Evolutionary conservation across 176 grass and related monocot species (phyloP).

Genomic region (Lolium rigidum): DNA sequence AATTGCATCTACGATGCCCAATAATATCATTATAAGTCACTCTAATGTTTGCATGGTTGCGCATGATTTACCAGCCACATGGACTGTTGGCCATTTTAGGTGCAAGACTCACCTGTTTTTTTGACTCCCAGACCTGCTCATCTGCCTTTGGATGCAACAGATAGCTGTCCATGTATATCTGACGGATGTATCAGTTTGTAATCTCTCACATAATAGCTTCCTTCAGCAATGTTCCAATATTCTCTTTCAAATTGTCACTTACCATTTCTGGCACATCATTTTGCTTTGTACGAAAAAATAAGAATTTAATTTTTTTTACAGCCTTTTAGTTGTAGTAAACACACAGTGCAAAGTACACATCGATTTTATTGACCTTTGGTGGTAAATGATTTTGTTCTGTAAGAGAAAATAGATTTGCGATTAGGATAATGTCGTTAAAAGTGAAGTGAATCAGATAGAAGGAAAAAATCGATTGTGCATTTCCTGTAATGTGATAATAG

Average conservation of each 20-base stretch:
- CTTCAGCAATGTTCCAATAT: neutral
- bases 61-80: too few relatives aligned
- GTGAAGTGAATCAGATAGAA: neutral
- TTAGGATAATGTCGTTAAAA: neutral
- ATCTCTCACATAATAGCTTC: neutral
- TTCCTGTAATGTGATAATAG: neutral
- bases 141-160: too few relatives aligned
- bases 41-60: too few relatives aligned
- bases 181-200: conserved; percentile 2
- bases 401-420: neutral
- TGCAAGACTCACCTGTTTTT: too few relatives aligned
- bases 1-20: too few relatives aligned
- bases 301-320: neutral
- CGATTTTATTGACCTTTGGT: neutral
- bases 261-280: neutral
- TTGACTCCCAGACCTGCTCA: too few relatives aligned
- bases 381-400: neutral
- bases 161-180: neutral
- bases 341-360: neutral
- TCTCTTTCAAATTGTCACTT: conserved; percentile 18
- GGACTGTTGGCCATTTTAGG: too few relatives aligned
- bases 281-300: conserved; percentile 2
- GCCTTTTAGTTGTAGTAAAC: neutral
- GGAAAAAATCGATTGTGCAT: neutral
- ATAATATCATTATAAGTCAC: too few relatives aligned